Evolutionary conservation across 306 rosid species (phyloP).

Genomic region (Corylus avellana): DNA sequence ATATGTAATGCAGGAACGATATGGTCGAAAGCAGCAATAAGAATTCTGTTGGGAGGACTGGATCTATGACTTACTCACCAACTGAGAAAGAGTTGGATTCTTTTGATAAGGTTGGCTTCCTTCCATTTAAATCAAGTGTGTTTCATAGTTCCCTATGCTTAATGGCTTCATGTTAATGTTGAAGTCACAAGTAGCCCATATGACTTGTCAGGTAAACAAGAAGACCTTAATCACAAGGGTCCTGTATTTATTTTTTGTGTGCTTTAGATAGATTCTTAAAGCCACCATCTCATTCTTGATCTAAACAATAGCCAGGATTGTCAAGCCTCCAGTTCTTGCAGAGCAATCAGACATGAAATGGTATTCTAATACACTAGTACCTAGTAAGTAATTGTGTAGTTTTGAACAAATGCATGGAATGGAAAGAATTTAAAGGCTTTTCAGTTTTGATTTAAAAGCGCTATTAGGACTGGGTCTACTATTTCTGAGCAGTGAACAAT

Average conservation of each 20-base stretch:
- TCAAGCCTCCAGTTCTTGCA: not conserved
- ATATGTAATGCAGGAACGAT: slow-evolving; percentile 67
- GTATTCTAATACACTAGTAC: not conserved
- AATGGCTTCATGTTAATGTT: not conserved
- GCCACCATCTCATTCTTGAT: not conserved
- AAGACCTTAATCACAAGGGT: not conserved
- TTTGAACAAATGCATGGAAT: not conserved
- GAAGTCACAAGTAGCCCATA: not conserved
- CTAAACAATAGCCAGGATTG: not conserved
- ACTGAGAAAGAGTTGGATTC: slow-evolving; percentile 60
- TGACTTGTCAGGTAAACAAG: not conserved
- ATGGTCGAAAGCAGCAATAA: slow-evolving; percentile 39
- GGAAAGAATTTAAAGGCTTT: not conserved
- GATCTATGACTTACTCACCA: slow-evolving; percentile 42
- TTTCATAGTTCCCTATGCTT: not conserved
- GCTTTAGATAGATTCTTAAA: slow-evolving; percentile 2
- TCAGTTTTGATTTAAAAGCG: not conserved
- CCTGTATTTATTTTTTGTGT: slow-evolving; percentile 7
- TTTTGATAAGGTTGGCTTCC: slow-evolving; percentile 74
- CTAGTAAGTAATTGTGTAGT: not conserved
- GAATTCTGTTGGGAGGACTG: slow-evolving; percentile 38
- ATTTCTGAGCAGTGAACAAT: not conserved
- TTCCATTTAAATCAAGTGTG: slow-evolving; percentile 4
- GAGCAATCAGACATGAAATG: not conserved
- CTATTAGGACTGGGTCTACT: not conserved